phyloP scores from a whole-genome alignment of 2,329 filamentous ascomycete species.

The Cordyceps fumosorosea region DNA sequence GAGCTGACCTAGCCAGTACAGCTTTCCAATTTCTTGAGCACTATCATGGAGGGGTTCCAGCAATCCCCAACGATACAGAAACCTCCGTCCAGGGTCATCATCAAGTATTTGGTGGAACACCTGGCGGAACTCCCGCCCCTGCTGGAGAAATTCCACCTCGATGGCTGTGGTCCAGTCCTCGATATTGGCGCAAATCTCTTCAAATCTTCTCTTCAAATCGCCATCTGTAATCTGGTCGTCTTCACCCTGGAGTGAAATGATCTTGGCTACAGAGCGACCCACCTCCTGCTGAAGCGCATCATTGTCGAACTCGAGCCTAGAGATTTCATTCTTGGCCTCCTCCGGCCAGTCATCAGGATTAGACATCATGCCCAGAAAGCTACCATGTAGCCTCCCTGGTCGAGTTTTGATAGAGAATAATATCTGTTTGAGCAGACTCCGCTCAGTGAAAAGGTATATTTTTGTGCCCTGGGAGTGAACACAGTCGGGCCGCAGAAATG shows the following conservation, averaged over 20 bases:
- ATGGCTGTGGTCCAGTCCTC: slow-evolving; percentile 1
- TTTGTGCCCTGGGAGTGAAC: neutral
- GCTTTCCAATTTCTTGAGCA: neutral
- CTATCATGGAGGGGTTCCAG: neutral
- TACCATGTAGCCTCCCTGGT: neutral
- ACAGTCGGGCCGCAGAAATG: neutral
- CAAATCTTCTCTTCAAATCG: neutral
- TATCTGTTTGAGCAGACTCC: neutral
- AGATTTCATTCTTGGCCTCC: slow-evolving; percentile 3
- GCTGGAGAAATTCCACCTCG: slow-evolving; percentile 4
- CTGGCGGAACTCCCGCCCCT: neutral
- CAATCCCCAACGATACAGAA: neutral
- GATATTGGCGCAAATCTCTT: slow-evolving; percentile 4
- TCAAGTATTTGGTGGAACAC: neutral
- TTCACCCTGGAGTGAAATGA: neutral
- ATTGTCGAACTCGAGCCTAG: neutral
- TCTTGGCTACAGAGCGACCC: neutral
- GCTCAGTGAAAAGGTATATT: neutral
- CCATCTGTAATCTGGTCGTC: neutral
- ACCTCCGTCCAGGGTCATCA: neutral
- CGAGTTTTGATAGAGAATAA: neutral
- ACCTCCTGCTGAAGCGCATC: neutral
- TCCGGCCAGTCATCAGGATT: slow-evolving; percentile 1
- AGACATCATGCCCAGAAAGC: neutral
- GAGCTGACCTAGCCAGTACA: neutral